A percentile compares a stretch with the other conserved stretches of the same genome.
phyloP scores from a whole-genome alignment of 257 asterid genomes.

The Rehmannia glutinosa region DNA sequence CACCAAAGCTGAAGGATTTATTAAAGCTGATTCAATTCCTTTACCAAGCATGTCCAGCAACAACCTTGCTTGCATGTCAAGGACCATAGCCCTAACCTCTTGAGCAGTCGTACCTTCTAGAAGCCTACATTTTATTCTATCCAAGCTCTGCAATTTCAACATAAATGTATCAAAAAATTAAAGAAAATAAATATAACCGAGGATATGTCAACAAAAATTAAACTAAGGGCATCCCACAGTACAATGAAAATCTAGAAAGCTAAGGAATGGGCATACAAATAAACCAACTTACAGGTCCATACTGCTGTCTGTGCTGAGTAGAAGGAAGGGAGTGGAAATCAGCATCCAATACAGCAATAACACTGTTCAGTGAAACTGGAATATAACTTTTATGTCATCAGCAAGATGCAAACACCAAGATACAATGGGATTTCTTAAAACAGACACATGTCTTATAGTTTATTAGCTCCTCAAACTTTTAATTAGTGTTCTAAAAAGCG shows the following conservation, averaged over 20 bases:
- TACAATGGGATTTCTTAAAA: not conserved
- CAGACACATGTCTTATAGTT: not conserved
- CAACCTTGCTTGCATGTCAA: conserved; percentile 98
- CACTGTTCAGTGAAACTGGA: conserved; percentile 91
- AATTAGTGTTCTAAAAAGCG: not conserved
- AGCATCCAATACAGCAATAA: conserved; percentile 91
- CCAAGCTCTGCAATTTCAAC: conserved; percentile 73
- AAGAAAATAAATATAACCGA: not conserved
- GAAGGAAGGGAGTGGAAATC: conserved; percentile 98
- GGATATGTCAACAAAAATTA: not conserved
- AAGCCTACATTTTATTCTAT: conserved; percentile 95
- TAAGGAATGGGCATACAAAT: conserved; percentile 9
- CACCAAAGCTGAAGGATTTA: conserved; percentile 90
- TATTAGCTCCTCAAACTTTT: conserved; percentile 10
- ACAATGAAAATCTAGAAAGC: not conserved
- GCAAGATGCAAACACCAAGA: conserved; percentile 15
- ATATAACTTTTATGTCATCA: conserved; percentile 17
- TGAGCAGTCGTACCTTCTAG: conserved; percentile 97
- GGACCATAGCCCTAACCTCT: conserved; percentile 99
- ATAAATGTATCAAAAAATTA: conserved; percentile 7
- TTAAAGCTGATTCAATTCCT: conserved; percentile 94
- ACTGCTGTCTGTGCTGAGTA: conserved; percentile 92
- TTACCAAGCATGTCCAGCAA: conserved; percentile 98
- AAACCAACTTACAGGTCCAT: conserved; percentile 87
- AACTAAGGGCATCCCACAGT: not conserved